Evolutionary conservation across 2,329 filamentous ascomycete species (phyloP).

Genomic region (Pestalotiopsis sp.): DNA sequence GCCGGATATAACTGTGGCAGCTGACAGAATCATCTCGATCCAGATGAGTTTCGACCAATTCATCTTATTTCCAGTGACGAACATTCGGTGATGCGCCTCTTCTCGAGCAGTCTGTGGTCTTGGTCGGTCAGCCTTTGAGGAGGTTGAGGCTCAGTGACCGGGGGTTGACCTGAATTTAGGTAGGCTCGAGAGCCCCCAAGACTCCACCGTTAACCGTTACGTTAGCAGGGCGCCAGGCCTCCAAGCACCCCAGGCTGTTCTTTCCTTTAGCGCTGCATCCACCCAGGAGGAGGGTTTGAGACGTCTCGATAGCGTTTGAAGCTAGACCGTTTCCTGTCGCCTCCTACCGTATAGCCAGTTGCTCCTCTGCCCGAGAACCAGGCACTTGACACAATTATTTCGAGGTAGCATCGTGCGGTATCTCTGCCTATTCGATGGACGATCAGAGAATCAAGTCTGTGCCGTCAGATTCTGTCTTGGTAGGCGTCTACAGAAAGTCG

Average conservation of each 20-base stretch:
- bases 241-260: neutral
- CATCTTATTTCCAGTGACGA: neutral
- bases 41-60: neutral
- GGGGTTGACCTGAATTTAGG: neutral
- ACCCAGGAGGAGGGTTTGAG: slow-evolving; percentile 1
- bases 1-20: neutral
- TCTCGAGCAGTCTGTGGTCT: neutral
- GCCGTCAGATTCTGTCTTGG: neutral
- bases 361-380: neutral
- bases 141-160: neutral
- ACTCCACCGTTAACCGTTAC: neutral
- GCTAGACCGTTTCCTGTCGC: neutral
- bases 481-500: neutral
- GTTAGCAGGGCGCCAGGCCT: neutral
- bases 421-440: neutral
- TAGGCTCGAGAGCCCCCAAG: neutral
- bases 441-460: neutral
- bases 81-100: neutral
- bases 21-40: neutral
- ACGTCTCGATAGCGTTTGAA: slow-evolving; percentile 12
- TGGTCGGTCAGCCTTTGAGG: neutral
- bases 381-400: neutral
- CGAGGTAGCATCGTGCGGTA: neutral
- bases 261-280: slow-evolving; percentile 7
- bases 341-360: neutral